A percentile compares a stretch with the other conserved stretches of the same genome.
These are phyloP conservation scores for Dictyostelium citrinum DNA, from an alignment of 78 protist species.

Conservation along the genomic window DNA sequence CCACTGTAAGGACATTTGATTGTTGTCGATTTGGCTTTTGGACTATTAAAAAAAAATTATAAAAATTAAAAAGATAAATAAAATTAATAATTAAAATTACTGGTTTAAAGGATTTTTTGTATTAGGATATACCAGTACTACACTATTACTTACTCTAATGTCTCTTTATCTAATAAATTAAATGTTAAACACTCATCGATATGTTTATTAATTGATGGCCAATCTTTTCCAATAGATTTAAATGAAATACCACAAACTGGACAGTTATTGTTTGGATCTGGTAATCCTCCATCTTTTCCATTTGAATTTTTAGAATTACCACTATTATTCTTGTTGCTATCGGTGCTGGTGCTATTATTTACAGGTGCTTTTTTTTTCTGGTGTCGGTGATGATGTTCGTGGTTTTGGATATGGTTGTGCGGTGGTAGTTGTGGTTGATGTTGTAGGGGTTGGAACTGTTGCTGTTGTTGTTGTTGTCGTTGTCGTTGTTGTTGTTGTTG, in stretches of 20 bases:
- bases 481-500: background rate
- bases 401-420: background rate
- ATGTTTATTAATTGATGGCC: slow-evolving; percentile 49
- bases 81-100: background rate
- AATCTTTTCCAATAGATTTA: slow-evolving; percentile 47
- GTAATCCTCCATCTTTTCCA: background rate
- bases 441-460: background rate
- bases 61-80: background rate
- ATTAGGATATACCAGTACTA: too few species aligned
- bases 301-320: background rate
- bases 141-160: slow-evolving; percentile 12
- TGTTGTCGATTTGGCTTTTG: background rate
- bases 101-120: too few species aligned
- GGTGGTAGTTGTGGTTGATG: background rate
- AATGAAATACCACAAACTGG: slow-evolving; percentile 63
- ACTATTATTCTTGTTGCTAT: background rate
- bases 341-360: background rate
- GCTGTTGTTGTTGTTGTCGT: background rate
- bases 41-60: background rate
- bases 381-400: background rate
- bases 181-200: slow-evolving; percentile 70
- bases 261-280: slow-evolving; percentile 37
- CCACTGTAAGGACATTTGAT: slow-evolving; percentile 38
- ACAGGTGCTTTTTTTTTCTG: background rate
- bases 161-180: slow-evolving; percentile 58